Percentiles rank a stretch among this genome's conserved stretches.
phyloP scores from a whole-genome alignment of 2,329 filamentous ascomycete species.

The Aspergillus sp. region DNA sequence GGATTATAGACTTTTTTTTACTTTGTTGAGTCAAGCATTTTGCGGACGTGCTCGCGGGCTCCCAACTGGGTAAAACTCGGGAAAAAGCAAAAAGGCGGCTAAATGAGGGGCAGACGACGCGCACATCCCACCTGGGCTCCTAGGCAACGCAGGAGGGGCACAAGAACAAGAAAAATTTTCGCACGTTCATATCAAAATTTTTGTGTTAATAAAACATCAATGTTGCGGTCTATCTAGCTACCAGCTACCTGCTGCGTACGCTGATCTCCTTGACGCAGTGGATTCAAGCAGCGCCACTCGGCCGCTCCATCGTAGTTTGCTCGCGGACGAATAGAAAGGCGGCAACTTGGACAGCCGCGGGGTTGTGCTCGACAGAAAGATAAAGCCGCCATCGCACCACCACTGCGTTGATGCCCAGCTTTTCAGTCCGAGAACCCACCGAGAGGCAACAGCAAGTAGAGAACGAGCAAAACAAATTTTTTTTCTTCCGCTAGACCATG shows the following conservation, averaged over 20 bases:
- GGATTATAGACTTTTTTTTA: constrained; percentile 4
- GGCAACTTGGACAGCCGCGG: constrained; percentile 20
- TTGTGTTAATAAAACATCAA: constrained; percentile 5
- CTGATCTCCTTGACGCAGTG: constrained; percentile 18
- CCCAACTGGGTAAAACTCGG: constrained; percentile 1
- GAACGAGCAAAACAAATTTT: constrained; percentile 23
- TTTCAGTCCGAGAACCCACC: constrained; percentile 22
- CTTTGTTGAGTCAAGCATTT: neutral
- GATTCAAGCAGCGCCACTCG: constrained; percentile 22
- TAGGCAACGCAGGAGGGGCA: constrained; percentile 10
- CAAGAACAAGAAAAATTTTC: constrained; percentile 10
- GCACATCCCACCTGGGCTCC: constrained; percentile 8
- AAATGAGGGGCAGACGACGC: constrained; percentile 12
- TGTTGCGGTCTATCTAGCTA: constrained; percentile 1
- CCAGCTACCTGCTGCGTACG: no score
- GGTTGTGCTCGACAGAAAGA: constrained; percentile 23
- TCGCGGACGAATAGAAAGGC: constrained; percentile 17
- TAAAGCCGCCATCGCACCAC: constrained; percentile 18
- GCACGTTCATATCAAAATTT: neutral
- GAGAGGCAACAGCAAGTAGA: constrained; percentile 10
- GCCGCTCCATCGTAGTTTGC: constrained; percentile 17
- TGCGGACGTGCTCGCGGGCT: neutral
- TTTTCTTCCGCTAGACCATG: neutral
- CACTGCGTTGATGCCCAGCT: constrained; percentile 42
- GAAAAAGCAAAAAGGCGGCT: constrained; percentile 3